Base-by-base conservation (phyloP, 2,329 filamentous ascomycete genomes). In the Microdochium paspali region DNA sequence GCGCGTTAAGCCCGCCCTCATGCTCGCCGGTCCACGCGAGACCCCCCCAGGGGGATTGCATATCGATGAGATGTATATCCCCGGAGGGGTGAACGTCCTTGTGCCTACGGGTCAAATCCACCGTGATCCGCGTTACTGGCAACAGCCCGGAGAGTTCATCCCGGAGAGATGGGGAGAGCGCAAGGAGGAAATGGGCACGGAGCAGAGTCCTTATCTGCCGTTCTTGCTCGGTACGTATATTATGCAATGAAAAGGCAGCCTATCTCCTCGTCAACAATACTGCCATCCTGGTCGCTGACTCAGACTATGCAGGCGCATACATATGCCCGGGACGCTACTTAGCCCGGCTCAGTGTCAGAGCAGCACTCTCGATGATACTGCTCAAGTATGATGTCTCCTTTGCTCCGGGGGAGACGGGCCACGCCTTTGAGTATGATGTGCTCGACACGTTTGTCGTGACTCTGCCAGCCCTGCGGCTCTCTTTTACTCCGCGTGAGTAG, bases 1-100 rank as follows among this genome's bases (percentile, higher is more conserved):
- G n/a, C 52, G 70, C 0, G 50, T 72, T 10, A 63, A 66, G n/a
- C 65, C 68, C 0, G 58, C 66, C 0, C 47, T 68, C 0, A 53
- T 65, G 2, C 58, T 57, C n/a, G 66, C 64, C 4, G 56, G 57
- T 5, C 58, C 58, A 3, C 64, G 69, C 2, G 53, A 61, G 6
- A 70, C 69, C 1, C 70, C 69, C 7, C 48, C 56, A 1, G 46
- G 61, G 28, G 64, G 65, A 4, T 39, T 66, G 0, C 52, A 51
- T 13, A 49, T 66, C 12, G 62, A 64, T 40, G 62, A 62, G 42
- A 50, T 56, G 4, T 54, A 51, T 44, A 62, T 67, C n/a, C 64
- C 64, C 0, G 64, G 63, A 3, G 46, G 61, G 43, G 52, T 50
- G 3, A 58, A 57, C 39, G 56, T 44, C 3, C 24, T 26, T 15